These are phyloP conservation scores for Paramecium primaurelia DNA, from an alignment of 73 alveolate species.

Conservation along the genomic window DNA sequence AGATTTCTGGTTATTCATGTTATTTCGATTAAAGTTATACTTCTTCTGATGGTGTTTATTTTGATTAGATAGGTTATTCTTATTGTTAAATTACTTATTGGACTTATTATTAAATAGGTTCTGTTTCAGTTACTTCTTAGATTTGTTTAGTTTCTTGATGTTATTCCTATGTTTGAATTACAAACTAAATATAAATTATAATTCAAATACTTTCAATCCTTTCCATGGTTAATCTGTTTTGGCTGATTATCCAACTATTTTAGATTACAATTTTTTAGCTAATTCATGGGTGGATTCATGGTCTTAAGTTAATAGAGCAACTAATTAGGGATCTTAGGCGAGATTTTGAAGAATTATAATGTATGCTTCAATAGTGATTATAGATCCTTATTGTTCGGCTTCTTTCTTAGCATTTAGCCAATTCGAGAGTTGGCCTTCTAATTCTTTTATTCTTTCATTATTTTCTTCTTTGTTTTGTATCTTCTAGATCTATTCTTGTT, in stretches of 20 bases:
- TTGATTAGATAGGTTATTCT: background rate
- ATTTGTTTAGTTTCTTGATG: background rate
- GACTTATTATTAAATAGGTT: background rate
- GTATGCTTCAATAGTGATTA: background rate
- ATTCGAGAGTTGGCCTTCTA: background rate
- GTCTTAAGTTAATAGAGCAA: background rate
- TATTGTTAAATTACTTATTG: background rate
- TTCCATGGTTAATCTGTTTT: conserved; percentile 37
- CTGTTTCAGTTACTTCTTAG: background rate
- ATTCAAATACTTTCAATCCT: background rate
- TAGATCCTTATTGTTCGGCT: conserved; percentile 4
- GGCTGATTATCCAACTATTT: background rate
- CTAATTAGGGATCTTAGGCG: background rate
- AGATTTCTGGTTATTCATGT: background rate
- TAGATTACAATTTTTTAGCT: background rate
- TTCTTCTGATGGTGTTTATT: background rate
- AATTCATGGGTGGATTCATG: conserved; percentile 19
- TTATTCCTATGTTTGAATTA: background rate
- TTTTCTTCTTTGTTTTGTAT: background rate
- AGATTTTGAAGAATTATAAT: background rate
- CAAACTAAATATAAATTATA: background rate
- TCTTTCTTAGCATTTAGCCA: conserved; percentile 1
- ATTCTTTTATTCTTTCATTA: background rate
- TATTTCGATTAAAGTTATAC: background rate
- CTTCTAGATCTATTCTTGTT: conserved; percentile 15